Evolutionary conservation across 2,329 filamentous ascomycete genomes (phyloP).

Genomic region (Talaromyces sp.): DNA sequence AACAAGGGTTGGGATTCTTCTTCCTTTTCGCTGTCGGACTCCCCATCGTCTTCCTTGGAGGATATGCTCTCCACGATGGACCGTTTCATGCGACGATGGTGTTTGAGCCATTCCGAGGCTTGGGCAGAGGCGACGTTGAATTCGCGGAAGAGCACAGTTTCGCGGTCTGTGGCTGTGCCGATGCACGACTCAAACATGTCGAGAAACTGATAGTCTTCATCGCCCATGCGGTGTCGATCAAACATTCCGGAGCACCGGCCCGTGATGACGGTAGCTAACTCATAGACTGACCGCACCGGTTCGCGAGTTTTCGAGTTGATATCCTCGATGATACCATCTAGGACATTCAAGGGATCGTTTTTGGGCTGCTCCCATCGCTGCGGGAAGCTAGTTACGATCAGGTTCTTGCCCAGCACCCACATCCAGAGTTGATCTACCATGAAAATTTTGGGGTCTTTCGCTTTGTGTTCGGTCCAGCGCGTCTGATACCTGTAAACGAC

Average conservation of each 20-base stretch:
- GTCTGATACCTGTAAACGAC: constrained; percentile 60
- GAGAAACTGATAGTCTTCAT: constrained; percentile 61
- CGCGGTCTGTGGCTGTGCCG: constrained; percentile 50
- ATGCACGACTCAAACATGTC: constrained; percentile 66
- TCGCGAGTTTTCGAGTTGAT: constrained; percentile 62
- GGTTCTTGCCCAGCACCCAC: constrained; percentile 56
- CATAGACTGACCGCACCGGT: constrained; percentile 58
- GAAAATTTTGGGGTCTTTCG: constrained; percentile 55
- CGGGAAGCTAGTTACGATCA: constrained; percentile 50
- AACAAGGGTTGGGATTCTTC: constrained; percentile 45
- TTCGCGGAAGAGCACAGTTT: constrained; percentile 56
- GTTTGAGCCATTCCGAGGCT: constrained; percentile 54
- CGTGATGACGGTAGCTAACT: constrained; percentile 60
- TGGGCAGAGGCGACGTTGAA: constrained; percentile 59
- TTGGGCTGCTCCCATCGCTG: constrained; percentile 51
- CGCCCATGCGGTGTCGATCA: constrained; percentile 55
- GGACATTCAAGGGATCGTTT: constrained; percentile 60
- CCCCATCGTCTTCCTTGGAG: constrained; percentile 20
- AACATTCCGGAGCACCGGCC: constrained; percentile 59
- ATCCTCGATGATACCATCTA: constrained; percentile 60
- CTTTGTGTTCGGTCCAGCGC: constrained; percentile 31
- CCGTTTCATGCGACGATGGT: constrained; percentile 44
- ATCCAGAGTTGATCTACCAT: constrained; percentile 70
- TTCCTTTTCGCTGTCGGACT: constrained; percentile 22
- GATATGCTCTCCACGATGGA: constrained; percentile 26